Conservation (phyloP, 768 basidiomycete genomes). For the Mrakia gelida region DNA sequence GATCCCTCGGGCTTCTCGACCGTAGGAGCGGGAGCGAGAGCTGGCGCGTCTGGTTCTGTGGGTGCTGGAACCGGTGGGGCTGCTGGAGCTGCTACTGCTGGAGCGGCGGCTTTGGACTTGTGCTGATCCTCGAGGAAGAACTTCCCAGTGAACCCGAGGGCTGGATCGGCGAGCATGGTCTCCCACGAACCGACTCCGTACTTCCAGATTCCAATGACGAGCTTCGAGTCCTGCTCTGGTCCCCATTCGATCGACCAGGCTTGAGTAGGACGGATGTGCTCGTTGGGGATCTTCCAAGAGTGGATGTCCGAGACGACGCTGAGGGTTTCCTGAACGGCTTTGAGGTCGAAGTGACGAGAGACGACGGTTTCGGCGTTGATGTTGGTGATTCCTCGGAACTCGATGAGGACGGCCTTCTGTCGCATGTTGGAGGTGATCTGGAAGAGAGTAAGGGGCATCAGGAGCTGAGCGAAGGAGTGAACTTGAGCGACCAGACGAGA, state of each 20-base stretch:
- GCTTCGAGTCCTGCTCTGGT: constrained; percentile 84
- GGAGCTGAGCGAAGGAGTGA: not conserved
- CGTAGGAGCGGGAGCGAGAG: not conserved
- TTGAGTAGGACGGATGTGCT: constrained; percentile 85
- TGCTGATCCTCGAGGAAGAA: constrained; percentile 85
- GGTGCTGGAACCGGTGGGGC: not conserved
- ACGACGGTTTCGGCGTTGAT: constrained; percentile 98
- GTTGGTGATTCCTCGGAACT: constrained; percentile 79
- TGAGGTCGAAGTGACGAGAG: constrained; percentile 80
- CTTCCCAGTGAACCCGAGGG: constrained; percentile 78
- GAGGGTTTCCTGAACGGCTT: constrained; percentile 66
- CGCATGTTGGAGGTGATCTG: constrained; percentile 81
- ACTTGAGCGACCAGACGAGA: too few species aligned
- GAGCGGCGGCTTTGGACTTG: not conserved
- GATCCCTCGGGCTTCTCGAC: too few species aligned
- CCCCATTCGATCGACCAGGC: constrained; percentile 98
- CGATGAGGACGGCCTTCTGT: constrained; percentile 93
- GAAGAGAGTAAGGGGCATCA: not conserved
- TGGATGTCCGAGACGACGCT: constrained; percentile 38
- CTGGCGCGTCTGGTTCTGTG: not conserved
- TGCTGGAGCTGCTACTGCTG: not conserved
- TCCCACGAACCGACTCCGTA: constrained; percentile 99
- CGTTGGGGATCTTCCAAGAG: constrained; percentile 82
- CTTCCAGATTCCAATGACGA: constrained; percentile 85
- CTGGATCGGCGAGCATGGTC: constrained; percentile 70